phyloP scores from a whole-genome alignment of 495 filamentous ascomycete genomes.

The Aspergillus taichungensis region DNA sequence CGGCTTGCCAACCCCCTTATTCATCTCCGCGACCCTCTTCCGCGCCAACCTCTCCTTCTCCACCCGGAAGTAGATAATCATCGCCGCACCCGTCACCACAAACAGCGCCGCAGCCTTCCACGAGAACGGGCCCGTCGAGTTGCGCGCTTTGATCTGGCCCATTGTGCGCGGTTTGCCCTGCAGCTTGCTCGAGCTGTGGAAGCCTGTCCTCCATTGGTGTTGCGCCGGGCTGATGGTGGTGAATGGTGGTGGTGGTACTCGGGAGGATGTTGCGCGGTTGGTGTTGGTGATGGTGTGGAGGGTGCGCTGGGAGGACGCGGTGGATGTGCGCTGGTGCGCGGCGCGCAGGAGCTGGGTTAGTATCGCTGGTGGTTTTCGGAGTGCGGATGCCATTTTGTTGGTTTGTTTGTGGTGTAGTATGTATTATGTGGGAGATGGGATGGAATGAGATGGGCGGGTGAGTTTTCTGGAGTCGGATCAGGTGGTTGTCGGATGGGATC shows the following conservation, averaged over 20 bases:
- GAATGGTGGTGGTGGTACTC: too few relatives aligned
- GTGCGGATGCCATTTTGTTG: not conserved
- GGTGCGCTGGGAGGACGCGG: constrained; percentile 10
- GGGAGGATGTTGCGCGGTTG: too few relatives aligned
- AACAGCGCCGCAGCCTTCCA: constrained; percentile 84
- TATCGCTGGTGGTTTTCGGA: constrained; percentile 4
- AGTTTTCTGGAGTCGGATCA: constrained; percentile 21
- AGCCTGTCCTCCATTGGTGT: too few relatives aligned
- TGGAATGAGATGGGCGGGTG: constrained; percentile 3
- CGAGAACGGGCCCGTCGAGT: constrained; percentile 63
- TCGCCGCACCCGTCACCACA: constrained; percentile 61
- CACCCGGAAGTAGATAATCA: constrained; percentile 80
- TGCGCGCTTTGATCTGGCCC: constrained; percentile 34
- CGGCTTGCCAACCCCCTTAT: constrained; percentile 84
- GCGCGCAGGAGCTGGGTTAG: constrained; percentile 13
- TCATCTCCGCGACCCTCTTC: constrained; percentile 76
- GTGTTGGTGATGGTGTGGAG: not conserved
- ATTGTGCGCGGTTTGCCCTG: constrained; percentile 21
- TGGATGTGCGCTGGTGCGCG: constrained; percentile 14
- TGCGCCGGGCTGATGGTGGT: constrained; percentile 9
- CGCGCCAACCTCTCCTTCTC: constrained; percentile 86
- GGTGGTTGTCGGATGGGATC: constrained; percentile 10
- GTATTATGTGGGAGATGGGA: too few relatives aligned
- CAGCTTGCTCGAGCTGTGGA: too few relatives aligned
- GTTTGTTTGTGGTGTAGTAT: too few relatives aligned